A percentile compares a stretch with the other conserved stretches of the same genome.
These are phyloP conservation scores for Lactarius deliciosus DNA, from an alignment of 768 basidiomycete genomes.

Conservation along the genomic window DNA sequence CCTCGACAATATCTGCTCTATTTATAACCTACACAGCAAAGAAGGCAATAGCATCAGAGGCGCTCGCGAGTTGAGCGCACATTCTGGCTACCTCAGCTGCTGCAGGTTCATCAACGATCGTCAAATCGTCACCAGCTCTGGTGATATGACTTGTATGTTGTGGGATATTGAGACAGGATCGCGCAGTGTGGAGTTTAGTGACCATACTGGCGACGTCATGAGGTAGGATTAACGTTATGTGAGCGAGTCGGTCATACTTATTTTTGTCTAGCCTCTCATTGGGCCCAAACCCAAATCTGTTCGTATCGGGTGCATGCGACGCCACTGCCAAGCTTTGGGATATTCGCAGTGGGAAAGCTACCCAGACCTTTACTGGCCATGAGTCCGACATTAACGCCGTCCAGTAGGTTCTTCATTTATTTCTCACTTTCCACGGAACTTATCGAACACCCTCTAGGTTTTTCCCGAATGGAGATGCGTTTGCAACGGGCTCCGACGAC, in stretches of 20 bases:
- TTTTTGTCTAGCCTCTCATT: conserved; percentile 72
- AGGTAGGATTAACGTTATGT: conserved; percentile 54
- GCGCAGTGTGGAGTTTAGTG: conserved; percentile 96
- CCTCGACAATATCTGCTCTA: conserved; percentile 98
- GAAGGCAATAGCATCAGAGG: conserved; percentile 78
- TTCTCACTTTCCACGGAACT: neutral
- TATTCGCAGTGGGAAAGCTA: conserved; percentile 94
- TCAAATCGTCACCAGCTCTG: conserved; percentile 96
- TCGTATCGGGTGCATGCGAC: conserved; percentile 99
- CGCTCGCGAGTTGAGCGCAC: conserved; percentile 92
- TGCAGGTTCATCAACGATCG: conserved; percentile 98
- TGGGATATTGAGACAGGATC: conserved; percentile 99
- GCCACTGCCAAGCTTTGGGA: conserved; percentile 99
- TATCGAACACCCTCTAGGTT: conserved; percentile 56
- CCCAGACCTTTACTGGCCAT: conserved; percentile 97
- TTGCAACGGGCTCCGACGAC: conserved; percentile 98
- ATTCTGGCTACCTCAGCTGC: conserved; percentile 97
- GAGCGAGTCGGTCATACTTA: conserved; percentile 18
- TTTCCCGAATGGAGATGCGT: conserved; percentile 99
- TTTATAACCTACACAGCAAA: conserved; percentile 90
- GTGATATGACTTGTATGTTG: conserved; percentile 99
- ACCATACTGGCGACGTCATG: conserved; percentile 99
- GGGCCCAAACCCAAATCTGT: conserved; percentile 89
- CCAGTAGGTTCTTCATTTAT: conserved; percentile 58
- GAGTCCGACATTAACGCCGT: conserved; percentile 99